Conservation (phyloP, 345 rosid genomes). For the Mangifera indica region DNA sequence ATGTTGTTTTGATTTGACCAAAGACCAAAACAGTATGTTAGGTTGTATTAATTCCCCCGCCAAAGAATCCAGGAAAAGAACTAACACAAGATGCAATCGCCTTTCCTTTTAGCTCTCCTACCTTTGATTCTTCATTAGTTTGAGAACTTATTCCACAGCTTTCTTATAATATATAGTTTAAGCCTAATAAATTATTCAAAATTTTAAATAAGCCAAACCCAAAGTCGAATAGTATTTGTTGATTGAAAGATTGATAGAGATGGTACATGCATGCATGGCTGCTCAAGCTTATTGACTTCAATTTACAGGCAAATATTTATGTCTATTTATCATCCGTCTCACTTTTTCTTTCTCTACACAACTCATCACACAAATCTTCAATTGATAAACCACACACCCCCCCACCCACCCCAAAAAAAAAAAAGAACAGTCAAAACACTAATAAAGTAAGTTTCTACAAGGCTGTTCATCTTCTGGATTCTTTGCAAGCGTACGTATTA, state of each 20-base stretch:
- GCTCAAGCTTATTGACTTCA: not conserved
- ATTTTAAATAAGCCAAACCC: not conserved
- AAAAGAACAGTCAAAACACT: not conserved
- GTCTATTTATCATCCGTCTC: not conserved
- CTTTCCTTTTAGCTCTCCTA: conserved; percentile 10
- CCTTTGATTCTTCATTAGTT: conserved; percentile 19
- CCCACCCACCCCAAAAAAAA: no score
- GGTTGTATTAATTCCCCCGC: conserved; percentile 1
- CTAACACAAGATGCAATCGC: conserved; percentile 37
- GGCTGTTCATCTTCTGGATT: conserved; percentile 19
- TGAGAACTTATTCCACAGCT: conserved; percentile 28
- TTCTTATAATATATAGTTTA: no score
- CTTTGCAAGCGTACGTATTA: conserved; percentile 18
- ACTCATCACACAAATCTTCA: conserved; percentile 7
- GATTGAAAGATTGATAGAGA: conserved; percentile 2
- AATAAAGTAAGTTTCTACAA: conserved; percentile 15
- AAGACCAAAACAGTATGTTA: conserved; percentile 33
- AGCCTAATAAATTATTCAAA: not conserved
- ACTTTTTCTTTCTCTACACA: not conserved
- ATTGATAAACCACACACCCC: no score
- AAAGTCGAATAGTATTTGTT: not conserved
- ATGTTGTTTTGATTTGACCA: conserved; percentile 41
- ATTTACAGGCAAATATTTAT: not conserved
- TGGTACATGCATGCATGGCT: conserved; percentile 11
- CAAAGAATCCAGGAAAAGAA: conserved; percentile 42